These are phyloP conservation scores for Lenzites betulinus DNA, from an alignment of 768 basidiomycete genomes.

Conservation along the genomic window DNA sequence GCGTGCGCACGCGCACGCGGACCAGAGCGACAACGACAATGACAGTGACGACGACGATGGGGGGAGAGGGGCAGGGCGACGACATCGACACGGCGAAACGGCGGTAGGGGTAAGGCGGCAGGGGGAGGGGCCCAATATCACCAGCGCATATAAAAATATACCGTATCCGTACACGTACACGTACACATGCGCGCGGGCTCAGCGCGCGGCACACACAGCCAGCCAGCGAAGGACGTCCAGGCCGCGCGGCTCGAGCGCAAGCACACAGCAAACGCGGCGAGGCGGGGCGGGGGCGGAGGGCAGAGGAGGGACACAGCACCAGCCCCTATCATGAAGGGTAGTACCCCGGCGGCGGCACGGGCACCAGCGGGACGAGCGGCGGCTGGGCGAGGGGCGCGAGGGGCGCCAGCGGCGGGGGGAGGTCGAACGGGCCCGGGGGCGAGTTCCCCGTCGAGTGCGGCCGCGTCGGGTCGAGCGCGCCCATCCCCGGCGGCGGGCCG, in stretches of 20 bases:
- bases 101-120: not conserved
- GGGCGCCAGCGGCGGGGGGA: constrained; percentile 10
- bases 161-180: constrained; percentile 7
- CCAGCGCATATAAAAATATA: constrained; percentile 16
- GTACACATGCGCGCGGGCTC: not conserved
- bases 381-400: too few relatives aligned
- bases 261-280: too few relatives aligned
- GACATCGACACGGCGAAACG: not conserved
- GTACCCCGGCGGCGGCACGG: constrained; percentile 11
- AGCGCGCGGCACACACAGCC: not conserved
- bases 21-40: not conserved
- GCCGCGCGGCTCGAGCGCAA: not conserved
- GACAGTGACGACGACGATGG: not conserved
- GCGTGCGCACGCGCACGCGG: not conserved
- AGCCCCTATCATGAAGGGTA: constrained; percentile 15
- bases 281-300: too few relatives aligned
- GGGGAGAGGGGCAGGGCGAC: not conserved
- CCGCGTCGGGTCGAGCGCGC: constrained; percentile 34
- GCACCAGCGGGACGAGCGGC: not conserved
- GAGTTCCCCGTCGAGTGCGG: constrained; percentile 39
- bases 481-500: constrained; percentile 24
- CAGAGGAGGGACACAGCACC: not conserved
- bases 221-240: not conserved
- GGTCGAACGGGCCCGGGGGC: constrained; percentile 18
- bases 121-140: constrained; percentile 8